Evolutionary conservation across 345 rosid genomes (phyloP).

Genomic region (Populus pruinosa): DNA sequence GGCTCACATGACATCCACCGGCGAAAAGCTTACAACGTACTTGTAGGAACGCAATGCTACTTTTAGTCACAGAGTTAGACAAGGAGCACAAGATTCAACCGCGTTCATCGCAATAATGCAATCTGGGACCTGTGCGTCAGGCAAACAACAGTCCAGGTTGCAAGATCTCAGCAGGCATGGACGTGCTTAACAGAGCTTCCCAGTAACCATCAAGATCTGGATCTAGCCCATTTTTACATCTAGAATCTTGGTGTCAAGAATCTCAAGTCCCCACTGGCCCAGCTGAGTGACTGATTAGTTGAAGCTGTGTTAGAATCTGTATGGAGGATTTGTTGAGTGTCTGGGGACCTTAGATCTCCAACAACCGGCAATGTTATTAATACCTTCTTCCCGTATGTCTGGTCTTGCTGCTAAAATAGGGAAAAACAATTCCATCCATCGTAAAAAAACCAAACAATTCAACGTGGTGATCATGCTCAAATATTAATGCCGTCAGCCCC

Average conservation of each 20-base stretch:
- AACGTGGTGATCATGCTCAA: neutral
- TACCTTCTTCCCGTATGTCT: neutral
- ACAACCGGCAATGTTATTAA: slow-evolving; percentile 26
- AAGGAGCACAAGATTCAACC: no score
- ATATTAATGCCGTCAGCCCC: neutral
- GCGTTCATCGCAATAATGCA: no score
- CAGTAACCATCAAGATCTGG: neutral
- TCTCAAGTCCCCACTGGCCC: neutral
- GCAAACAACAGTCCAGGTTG: no score
- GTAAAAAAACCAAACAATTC: neutral
- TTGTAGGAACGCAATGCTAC: no score
- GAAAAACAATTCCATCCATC: neutral
- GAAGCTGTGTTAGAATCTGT: neutral
- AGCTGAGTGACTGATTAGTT: neutral
- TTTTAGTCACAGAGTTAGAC: no score
- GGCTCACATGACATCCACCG: slow-evolving; percentile 19
- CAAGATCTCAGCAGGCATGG: neutral
- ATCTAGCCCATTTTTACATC: neutral
- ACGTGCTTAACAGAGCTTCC: neutral
- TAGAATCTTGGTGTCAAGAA: no score
- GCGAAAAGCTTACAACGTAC: no score
- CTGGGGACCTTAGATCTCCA: neutral
- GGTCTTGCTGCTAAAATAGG: neutral
- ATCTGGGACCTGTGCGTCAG: no score
- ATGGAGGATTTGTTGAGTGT: neutral